Evolutionary conservation across 2,329 filamentous ascomycete genomes (phyloP), one percentile per base, ranked within the genome.

Genomic region (Thermomyces lanuginosus): DNA sequence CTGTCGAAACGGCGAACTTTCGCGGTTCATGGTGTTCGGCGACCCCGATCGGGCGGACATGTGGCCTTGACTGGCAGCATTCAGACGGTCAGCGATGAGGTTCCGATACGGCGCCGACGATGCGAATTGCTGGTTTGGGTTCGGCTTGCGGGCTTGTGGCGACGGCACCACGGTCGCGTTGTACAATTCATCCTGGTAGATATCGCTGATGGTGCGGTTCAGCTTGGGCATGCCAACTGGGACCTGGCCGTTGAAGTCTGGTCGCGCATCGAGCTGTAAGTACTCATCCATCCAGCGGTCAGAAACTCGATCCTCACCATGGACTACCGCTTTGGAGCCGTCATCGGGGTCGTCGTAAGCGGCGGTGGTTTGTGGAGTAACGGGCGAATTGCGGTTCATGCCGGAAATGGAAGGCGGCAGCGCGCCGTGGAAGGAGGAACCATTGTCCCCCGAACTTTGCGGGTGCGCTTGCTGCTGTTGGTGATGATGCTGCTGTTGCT

Each of bases 181-280:
- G 60, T 80, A 92, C 1, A 92, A 65, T 49, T 89, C 81, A 48
- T 92, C 84, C 42, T 72, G 67, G 44, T 79, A 86, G 26, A 81
- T 67, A 44, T 91, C 82, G 12, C 82, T 86, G 56, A 89, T 81
- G 1, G 83, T 89, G 30, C 82, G 68, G 39, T 83, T 76, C 36
- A 92, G 67, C 53, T 86, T 89, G 14, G 83, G 77, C 14, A 73
- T 59, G 20, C 62, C 59, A 35, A 59, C 42, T 37, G 36, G 32
- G 37, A 44, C 48, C 29, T 47, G 31, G 37, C 43, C 52, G 25
- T 30, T 59, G 37, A 69, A 64, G 55, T 70, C 65, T 72, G 62
- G 42, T 52, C 59, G 51, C 45, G 44, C 46, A 55, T 63, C 55
- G 49, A 62, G 56, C 46, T 57, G 74, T 84, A 72, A 83, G 76